Evolutionary conservation across 306 rosid species (phyloP).

Genomic region (Geum urbanum): DNA sequence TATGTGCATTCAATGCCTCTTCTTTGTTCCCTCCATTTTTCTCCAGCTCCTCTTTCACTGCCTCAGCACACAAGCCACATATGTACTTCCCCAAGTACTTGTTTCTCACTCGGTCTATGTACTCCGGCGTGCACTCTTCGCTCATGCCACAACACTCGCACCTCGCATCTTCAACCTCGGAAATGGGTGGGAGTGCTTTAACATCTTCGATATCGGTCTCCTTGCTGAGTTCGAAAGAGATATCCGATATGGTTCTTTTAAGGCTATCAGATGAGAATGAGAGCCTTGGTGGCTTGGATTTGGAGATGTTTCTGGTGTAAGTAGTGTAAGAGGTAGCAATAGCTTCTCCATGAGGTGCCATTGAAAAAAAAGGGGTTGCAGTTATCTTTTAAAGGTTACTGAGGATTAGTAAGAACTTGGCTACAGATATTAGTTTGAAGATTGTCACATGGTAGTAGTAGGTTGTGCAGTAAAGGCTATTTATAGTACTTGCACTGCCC

Average conservation of each 20-base stretch:
- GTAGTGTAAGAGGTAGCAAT: constrained; percentile 27
- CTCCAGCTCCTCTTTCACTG: constrained; percentile 81
- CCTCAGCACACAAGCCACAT: constrained; percentile 84
- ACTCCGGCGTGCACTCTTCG: constrained; percentile 88
- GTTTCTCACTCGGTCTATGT: constrained; percentile 57
- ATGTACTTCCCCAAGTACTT: constrained; percentile 71
- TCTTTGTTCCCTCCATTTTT: constrained; percentile 78
- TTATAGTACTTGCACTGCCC: constrained; percentile 34
- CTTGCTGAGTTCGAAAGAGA: constrained; percentile 57
- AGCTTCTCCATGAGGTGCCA: constrained; percentile 88
- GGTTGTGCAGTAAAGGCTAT: constrained; percentile 27
- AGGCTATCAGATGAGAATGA: constrained; percentile 50
- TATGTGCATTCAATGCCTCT: constrained; percentile 64
- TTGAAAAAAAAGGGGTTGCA: not conserved
- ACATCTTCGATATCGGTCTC: constrained; percentile 28
- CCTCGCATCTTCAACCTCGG: constrained; percentile 72
- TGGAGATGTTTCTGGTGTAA: constrained; percentile 32
- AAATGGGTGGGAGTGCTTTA: constrained; percentile 47
- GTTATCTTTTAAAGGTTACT: not conserved
- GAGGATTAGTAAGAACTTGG: constrained; percentile 1
- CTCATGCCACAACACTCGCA: constrained; percentile 97
- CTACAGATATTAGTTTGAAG: constrained; percentile 9
- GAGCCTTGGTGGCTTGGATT: constrained; percentile 52
- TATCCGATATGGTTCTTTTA: constrained; percentile 72
- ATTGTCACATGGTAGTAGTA: constrained; percentile 15